A percentile compares a stretch with the other conserved stretches of the same genome.
These are phyloP conservation scores for Stephania cephalantha DNA, from an alignment of 164 flowering plant species.

Conservation along the genomic window DNA sequence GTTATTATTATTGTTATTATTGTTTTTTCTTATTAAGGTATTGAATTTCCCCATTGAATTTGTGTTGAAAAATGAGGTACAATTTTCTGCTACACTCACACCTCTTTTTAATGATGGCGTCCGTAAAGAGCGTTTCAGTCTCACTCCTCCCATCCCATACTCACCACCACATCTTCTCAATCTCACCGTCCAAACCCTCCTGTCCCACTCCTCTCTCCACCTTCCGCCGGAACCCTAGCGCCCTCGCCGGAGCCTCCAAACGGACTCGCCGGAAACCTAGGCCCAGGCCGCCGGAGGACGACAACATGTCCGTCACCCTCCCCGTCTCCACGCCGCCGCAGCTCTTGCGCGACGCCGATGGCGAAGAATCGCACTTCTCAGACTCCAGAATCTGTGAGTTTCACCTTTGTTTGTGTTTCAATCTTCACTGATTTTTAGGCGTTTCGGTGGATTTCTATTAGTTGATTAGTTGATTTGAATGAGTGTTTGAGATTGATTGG, in stretches of 20 bases:
- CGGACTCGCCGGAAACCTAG: constrained; percentile 25
- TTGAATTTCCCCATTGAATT: too few relatives aligned
- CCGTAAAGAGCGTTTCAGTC: constrained; percentile 14
- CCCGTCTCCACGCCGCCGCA: constrained; percentile 20
- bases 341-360: constrained; percentile 26
- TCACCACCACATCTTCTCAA: not conserved
- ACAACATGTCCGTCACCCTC: constrained; percentile 42
- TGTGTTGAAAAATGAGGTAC: not conserved
- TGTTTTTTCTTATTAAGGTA: too few relatives aligned
- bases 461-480: not conserved
- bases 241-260: constrained; percentile 14
- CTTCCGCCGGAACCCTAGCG: constrained; percentile 24
- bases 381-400: constrained; percentile 34
- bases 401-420: not conserved
- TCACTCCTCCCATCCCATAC: constrained; percentile 24
- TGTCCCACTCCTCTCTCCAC: constrained; percentile 20
- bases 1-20: too few relatives aligned
- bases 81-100: not conserved
- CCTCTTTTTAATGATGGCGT: constrained; percentile 22
- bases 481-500: not conserved
- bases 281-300: constrained; percentile 21
- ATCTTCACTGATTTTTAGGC: not conserved
- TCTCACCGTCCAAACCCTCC: constrained; percentile 16
- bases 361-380: constrained; percentile 18
- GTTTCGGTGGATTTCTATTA: not conserved